A percentile compares a stretch with the other conserved stretches of the same genome.
Conservation (phyloP, 2,329 filamentous ascomycete genomes). For the Plectosphaerella cucumerina region DNA sequence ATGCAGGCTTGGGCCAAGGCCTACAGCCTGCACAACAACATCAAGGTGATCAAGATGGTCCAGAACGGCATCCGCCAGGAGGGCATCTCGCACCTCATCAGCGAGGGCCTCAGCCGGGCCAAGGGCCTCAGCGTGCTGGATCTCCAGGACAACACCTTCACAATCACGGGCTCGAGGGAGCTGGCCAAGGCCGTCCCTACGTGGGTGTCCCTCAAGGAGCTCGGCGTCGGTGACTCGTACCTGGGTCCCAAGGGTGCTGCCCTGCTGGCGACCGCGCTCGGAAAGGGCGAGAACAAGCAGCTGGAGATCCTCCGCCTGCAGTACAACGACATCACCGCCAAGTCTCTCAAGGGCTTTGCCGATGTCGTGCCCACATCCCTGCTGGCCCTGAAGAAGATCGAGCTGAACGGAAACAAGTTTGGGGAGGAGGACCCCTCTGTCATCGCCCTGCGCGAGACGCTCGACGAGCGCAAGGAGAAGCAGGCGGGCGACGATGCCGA, state of each 20-base stretch:
- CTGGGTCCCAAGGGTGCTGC: conserved; percentile 74
- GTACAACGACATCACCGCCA: conserved; percentile 88
- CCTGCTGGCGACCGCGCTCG: conserved; percentile 68
- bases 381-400: conserved; percentile 76
- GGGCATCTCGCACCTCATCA: conserved; percentile 78
- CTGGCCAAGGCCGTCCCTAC: conserved; percentile 68
- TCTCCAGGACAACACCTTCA: conserved; percentile 97
- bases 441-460: conserved; percentile 61
- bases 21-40: conserved; percentile 75
- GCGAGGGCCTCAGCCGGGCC: conserved; percentile 71
- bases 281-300: conserved; percentile 70
- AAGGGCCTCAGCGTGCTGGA: conserved; percentile 71
- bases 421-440: conserved; percentile 76
- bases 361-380: conserved; percentile 64
- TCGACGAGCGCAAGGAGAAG: conserved; percentile 76
- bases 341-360: conserved; percentile 68
- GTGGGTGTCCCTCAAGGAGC: conserved; percentile 75
- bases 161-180: conserved; percentile 70
- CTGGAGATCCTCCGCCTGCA: conserved; percentile 80
- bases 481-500: conserved; percentile 60
- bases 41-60: conserved; percentile 92
- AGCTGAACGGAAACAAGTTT: conserved; percentile 96
- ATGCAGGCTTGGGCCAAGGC: conserved; percentile 94
- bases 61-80: conserved; percentile 97
- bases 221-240: conserved; percentile 86